Base-by-base conservation (phyloP, 108 stramenopile genomes). In the Skeletonema potamos region DNA sequence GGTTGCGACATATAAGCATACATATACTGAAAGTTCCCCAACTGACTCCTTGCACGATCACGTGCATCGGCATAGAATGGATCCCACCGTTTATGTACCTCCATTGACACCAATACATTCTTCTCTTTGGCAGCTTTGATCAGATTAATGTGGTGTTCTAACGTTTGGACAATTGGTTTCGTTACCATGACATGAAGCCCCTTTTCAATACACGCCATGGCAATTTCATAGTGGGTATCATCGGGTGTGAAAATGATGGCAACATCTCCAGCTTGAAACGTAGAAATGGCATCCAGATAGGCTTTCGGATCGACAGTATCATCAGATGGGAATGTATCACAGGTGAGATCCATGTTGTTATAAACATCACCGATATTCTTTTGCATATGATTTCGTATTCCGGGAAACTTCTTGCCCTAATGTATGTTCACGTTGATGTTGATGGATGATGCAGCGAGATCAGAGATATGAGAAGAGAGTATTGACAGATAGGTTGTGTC, bases 1-100 rank as follows among this genome's bases (percentile, higher is more conserved):
- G 99, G 99, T 78, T 99, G 99, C 43, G 86, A 88, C 99, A 99
- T 99, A 96, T 98, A 99, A 29, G 96, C 87, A 69, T 96, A 94
- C 92, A 99, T 86, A 91, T 97, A 99, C 58, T 94, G 93, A 74
- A 99, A 97, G 58, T 91, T 86, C 1, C 98, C 99, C 4, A 98
- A 74, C 15, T 26, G 66, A 18, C 83, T 62, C 13, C 90, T 73
- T 13, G 86, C 87, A 6, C 97, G 89, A 85, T 99, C 99, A n/a
- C 96, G 79, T 1, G 99, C 99, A 79, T 99, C 99, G 18, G 93
- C 90, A 82, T 99, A 99, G 78, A 99, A 98, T 6, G 99, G 99
- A 87, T 99, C 99, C 76, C 91, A 93, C 33, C 99, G 89, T 76
- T 99, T 99, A 83, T 99, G 98, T 10, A 99, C 97, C 76, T 98